Conservation (phyloP, 2,329 filamentous ascomycete species). For the Monilinia fructigena region DNA sequence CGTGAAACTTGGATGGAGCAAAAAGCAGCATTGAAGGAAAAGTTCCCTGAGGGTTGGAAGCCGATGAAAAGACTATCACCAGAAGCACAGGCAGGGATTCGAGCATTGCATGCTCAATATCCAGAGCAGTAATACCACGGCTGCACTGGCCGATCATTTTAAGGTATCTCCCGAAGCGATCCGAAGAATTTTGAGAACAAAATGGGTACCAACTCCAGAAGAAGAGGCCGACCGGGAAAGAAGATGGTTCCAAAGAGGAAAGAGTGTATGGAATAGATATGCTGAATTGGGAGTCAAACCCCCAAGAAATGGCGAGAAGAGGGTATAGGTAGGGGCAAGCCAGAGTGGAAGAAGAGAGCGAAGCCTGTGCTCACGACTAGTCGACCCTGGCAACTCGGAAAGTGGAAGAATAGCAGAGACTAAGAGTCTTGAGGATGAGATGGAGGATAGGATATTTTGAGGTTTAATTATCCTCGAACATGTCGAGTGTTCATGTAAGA, state of each 20-base stretch:
- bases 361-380: constrained; percentile 28
- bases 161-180: constrained; percentile 85
- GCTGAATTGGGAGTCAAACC: constrained; percentile 62
- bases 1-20: constrained; percentile 68
- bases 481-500: constrained; percentile 11
- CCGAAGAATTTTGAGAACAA: constrained; percentile 78
- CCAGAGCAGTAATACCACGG: constrained; percentile 76
- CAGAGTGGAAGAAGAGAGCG: constrained; percentile 29
- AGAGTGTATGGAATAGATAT: constrained; percentile 58
- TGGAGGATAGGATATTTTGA: constrained; percentile 33
- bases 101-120: constrained; percentile 74
- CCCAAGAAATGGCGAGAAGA: constrained; percentile 56
- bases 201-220: constrained; percentile 62
- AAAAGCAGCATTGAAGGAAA: constrained; percentile 70
- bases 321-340: constrained; percentile 39
- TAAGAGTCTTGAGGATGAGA: constrained; percentile 6
- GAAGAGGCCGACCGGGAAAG: constrained; percentile 58
- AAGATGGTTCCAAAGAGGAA: constrained; percentile 62
- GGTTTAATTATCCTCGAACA: background rate
- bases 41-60: constrained; percentile 79
- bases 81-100: constrained; percentile 86
- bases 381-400: constrained; percentile 23
- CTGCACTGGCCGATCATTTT: constrained; percentile 73
- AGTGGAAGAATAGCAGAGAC: constrained; percentile 10
- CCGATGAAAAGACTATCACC: constrained; percentile 87